Conservation (phyloP, 441 rosid genomes). For the Manihot esculenta region DNA sequence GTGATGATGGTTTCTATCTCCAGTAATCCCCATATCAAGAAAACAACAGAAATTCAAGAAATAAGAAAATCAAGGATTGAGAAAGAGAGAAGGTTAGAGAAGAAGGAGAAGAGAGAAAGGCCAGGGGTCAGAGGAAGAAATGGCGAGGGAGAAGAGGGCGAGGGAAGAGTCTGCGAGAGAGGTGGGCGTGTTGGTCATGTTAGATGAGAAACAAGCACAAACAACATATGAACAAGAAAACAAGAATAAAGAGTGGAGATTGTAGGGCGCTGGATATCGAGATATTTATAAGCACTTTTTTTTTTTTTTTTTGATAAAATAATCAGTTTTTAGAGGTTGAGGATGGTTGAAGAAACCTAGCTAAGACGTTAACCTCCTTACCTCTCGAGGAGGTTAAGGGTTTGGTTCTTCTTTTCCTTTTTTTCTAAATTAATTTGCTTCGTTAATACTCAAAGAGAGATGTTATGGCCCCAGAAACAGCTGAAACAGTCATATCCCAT, state of each 20-base stretch:
- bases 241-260: conserved; percentile 6
- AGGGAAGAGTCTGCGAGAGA: conserved; percentile 72
- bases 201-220: conserved; percentile 29
- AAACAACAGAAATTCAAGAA: background rate
- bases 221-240: conserved; percentile 16
- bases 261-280: conserved; percentile 4
- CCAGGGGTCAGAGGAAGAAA: conserved; percentile 86
- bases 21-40: conserved; percentile 39
- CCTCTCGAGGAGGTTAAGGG: background rate
- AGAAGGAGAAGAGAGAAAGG: conserved; percentile 51
- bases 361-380: no score
- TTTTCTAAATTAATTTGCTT: conserved; percentile 22
- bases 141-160: conserved; percentile 64
- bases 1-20: conserved; percentile 31
- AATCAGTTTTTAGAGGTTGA: no score
- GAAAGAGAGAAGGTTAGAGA: conserved; percentile 12
- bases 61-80: background rate
- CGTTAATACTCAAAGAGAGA: conserved; percentile 29
- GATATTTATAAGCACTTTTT: conserved; percentile 20
- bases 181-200: conserved; percentile 85
- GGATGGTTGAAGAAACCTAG: background rate
- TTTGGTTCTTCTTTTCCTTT: no score
- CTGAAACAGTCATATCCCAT: background rate
- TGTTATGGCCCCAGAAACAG: background rate
- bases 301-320: no score